Base-by-base conservation (phyloP, 306 rosid genomes). In the Carpinus fangiana region DNA sequence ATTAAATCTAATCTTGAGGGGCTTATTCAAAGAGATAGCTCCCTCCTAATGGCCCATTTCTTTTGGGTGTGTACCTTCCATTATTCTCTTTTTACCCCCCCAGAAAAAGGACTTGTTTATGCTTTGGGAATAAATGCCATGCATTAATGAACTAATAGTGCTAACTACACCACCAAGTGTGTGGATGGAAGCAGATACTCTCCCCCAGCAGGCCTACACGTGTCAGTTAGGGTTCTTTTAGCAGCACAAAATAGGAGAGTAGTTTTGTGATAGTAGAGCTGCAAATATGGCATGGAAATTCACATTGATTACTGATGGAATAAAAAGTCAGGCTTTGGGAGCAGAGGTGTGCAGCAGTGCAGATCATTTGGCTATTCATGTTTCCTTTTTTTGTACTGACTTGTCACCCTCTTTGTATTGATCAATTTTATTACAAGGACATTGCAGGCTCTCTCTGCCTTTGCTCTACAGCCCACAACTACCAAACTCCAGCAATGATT, bases 291-390 rank as follows among this genome's bases (percentile, higher is more conserved):
- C 52, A 62, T 77, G 12, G 5, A 46, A 67, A 52, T 34, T 48
- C 26, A 68, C 36, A 72, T 80, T 11, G 73, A 72, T 65, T 50
- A 72, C 59, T 41, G 52, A 43, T 75, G 75, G 84, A 81, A 81
- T 76, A 81, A 79, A 81, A 79, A 79, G 79, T 23, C 23, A 45
- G 84, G 62, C 45, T 55, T 55, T 47, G 76, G 67, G 56, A 55
- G 80, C 75, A 46, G 73, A 76, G 34, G 57, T 57, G 34, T 14
- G 34, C n/a, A n/a, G n/a, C n/a, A n/a, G n/a, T n/a, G n/a, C 46
- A 70, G 68, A 74, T 26, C 67, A 31, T 20, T 17, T 31, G 61
- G 67, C 74, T 31, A 43, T 64, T 59, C 60, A 50, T 50, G 17
- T 54, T 59, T 4, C 76, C 26, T 23, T 38, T 41, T 45, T 70